A percentile compares a stretch with the other conserved stretches of the same genome.
Evolutionary conservation across 148 eudicot genomes (phyloP).

Genomic region (Chenopodium album): DNA sequence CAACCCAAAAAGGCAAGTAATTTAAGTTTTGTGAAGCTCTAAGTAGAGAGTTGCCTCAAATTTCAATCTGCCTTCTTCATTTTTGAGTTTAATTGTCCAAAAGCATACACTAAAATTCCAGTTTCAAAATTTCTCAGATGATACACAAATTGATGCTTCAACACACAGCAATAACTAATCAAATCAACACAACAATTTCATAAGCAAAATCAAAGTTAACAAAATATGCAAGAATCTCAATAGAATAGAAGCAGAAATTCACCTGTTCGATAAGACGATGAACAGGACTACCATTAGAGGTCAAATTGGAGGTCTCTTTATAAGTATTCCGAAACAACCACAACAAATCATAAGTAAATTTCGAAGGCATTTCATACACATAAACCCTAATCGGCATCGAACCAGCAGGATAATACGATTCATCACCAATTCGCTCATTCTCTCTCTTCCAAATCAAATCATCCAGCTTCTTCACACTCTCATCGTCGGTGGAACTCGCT

Average conservation of each 20-base stretch:
- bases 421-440: slow-evolving; percentile 34
- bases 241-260: neutral
- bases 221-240: neutral
- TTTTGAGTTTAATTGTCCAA: neutral
- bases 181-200: neutral
- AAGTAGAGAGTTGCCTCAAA: neutral
- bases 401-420: slow-evolving; percentile 23
- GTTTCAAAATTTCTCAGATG: neutral
- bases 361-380: slow-evolving; percentile 90
- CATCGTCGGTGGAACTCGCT: slow-evolving; percentile 21
- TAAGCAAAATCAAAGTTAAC: neutral
- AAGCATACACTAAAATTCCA: neutral
- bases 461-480: slow-evolving; percentile 46
- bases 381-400: slow-evolving; percentile 64
- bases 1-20: neutral
- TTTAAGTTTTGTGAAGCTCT: neutral
- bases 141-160: neutral
- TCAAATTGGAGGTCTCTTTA: slow-evolving; percentile 63
- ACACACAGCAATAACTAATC: no score
- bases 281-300: slow-evolving; percentile 94
- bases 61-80: neutral
- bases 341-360: slow-evolving; percentile 83
- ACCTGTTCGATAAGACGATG: slow-evolving; percentile 88
- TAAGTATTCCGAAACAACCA: slow-evolving; percentile 62
- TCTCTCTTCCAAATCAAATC: slow-evolving; percentile 50